Conservation (phyloP, 2,329 filamentous ascomycete species). For the Gnomoniopsis smithogilvyi region DNA sequence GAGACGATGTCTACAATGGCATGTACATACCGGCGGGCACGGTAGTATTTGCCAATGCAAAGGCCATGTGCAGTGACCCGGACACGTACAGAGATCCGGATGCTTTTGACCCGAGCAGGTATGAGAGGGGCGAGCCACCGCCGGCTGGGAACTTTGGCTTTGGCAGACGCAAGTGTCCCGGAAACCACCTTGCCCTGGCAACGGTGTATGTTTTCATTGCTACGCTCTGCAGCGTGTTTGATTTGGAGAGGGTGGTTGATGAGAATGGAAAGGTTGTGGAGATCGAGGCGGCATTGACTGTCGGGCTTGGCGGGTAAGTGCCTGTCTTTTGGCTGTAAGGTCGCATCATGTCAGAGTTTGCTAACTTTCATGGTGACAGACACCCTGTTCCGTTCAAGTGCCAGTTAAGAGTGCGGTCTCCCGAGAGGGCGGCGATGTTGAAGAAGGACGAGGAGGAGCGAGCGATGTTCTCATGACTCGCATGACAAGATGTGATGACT, state of each 20-base stretch:
- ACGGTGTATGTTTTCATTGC: conserved; percentile 37
- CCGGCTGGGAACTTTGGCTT: conserved; percentile 50
- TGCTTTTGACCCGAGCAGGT: conserved; percentile 44
- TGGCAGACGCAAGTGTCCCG: conserved; percentile 42
- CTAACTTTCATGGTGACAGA: not conserved
- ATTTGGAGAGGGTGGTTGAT: conserved; percentile 19
- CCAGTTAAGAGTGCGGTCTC: conserved; percentile 14
- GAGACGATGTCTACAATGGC: conserved; percentile 55
- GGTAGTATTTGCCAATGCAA: conserved; percentile 33
- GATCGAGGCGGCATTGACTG: conserved; percentile 19
- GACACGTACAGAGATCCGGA: conserved; percentile 38
- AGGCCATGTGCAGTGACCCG: conserved; percentile 42
- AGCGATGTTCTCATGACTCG: not conserved
- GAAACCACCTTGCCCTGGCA: conserved; percentile 16
- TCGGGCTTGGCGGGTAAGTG: conserved; percentile 22
- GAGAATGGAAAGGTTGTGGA: conserved; percentile 19
- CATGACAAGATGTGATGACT: not conserved
- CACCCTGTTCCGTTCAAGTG: conserved; percentile 22
- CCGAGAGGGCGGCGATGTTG: conserved; percentile 9
- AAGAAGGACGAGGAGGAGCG: not conserved
- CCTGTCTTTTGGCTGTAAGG: not conserved
- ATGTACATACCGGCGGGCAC: conserved; percentile 56
- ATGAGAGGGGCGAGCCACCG: conserved; percentile 41
- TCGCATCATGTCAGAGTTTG: not conserved
- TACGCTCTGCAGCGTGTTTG: conserved; percentile 25